Percentiles rank a stretch among this genome's conserved stretches.
These are phyloP conservation scores for Baorangia bicolor DNA, from an alignment of 768 basidiomycete genomes.

Conservation along the genomic window DNA sequence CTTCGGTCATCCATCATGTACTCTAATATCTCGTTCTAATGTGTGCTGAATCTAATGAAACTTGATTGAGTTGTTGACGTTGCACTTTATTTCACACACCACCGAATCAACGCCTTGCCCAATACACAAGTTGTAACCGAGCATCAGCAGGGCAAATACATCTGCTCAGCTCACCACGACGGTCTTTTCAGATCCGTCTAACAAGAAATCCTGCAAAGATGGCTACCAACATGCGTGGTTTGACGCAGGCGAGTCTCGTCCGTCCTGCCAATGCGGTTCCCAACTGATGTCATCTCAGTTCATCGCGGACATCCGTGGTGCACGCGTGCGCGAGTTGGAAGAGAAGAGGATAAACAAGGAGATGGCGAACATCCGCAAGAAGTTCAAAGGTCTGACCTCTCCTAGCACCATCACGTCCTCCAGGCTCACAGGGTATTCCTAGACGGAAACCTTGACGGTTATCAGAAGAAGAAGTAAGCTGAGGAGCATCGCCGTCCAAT, in stretches of 20 bases:
- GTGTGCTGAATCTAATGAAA: conserved; percentile 6
- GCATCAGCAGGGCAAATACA: neutral
- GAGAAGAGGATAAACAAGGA: conserved; percentile 99
- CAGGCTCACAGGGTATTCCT: conserved; percentile 6
- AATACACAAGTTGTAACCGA: neutral
- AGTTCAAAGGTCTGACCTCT: conserved; percentile 79
- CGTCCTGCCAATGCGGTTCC: neutral
- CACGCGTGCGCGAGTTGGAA: conserved; percentile 92
- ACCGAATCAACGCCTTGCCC: no score
- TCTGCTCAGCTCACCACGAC: neutral
- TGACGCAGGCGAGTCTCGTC: conserved; percentile 71
- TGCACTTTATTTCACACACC: neutral
- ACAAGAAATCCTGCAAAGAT: conserved; percentile 40
- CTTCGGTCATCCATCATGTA: conserved; percentile 14
- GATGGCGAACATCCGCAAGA: conserved; percentile 99
- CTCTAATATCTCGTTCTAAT: conserved; percentile 17
- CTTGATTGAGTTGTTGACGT: neutral
- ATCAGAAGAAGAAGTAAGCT: conserved; percentile 88
- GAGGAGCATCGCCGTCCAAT: conserved; percentile 8
- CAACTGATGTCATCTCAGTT: conserved; percentile 54
- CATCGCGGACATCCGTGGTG: conserved; percentile 98
- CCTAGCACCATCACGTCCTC: conserved; percentile 4
- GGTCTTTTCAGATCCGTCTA: neutral
- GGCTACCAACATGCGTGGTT: conserved; percentile 89
- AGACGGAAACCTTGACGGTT: conserved; percentile 87